These are phyloP conservation scores for Microdochium bolleyi DNA, from an alignment of 2,329 filamentous ascomycete species.

Conservation along the genomic window DNA sequence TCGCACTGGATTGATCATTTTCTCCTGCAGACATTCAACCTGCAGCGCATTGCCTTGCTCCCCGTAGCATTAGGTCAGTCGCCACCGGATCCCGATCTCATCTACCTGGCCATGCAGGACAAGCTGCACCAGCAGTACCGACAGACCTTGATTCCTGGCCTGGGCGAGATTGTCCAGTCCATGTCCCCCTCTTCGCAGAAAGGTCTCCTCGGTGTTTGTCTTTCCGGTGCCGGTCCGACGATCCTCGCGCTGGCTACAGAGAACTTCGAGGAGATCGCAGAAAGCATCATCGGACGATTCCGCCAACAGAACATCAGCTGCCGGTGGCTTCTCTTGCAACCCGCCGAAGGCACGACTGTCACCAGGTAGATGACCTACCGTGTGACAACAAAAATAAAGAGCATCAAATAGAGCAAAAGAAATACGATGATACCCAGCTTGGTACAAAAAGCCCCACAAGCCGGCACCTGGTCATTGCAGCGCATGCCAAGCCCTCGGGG, in stretches of 20 bases:
- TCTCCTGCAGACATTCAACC: constrained; percentile 65
- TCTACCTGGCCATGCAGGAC: constrained; percentile 98
- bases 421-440: no score
- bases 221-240: constrained; percentile 91
- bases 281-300: constrained; percentile 69
- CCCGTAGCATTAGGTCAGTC: constrained; percentile 84
- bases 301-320: constrained; percentile 67
- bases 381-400: no score
- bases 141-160: constrained; percentile 80
- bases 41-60: constrained; percentile 86
- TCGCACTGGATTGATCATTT: background rate
- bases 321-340: constrained; percentile 81
- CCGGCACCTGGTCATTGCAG: no score
- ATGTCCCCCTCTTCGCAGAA: constrained; percentile 83
- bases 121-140: constrained; percentile 97
- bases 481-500: no score
- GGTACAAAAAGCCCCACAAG: no score
- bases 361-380: constrained; percentile 4
- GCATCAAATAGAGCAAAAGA: no score
- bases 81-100: constrained; percentile 85
- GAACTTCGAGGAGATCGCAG: constrained; percentile 82
- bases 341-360: constrained; percentile 59
- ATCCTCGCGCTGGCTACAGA: constrained; percentile 87
- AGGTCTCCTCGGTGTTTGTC: constrained; percentile 85
- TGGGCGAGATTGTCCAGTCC: constrained; percentile 82